A percentile compares a stretch with the other conserved stretches of the same genome.
phyloP scores from a whole-genome alignment of 2,329 filamentous ascomycete species.

The Fusarium coicis region DNA sequence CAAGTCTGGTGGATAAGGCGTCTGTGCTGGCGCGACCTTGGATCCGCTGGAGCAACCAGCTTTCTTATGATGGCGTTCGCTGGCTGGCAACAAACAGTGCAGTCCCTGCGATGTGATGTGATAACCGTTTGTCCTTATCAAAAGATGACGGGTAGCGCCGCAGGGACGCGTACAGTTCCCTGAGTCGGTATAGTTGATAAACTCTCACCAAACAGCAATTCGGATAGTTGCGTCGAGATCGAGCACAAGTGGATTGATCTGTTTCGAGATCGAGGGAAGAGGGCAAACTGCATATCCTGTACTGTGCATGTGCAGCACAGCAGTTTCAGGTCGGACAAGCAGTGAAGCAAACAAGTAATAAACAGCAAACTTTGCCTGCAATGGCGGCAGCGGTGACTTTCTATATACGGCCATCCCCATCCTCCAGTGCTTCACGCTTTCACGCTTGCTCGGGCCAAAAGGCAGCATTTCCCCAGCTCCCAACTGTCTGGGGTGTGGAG shows the following conservation, averaged over 20 bases:
- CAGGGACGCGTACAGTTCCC: neutral
- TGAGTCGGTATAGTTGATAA: slow-evolving; percentile 3
- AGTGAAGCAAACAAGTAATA: slow-evolving; percentile 2
- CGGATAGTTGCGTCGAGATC: slow-evolving; percentile 28
- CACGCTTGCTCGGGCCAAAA: slow-evolving; percentile 10
- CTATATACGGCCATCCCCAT: slow-evolving; percentile 41
- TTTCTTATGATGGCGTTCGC: slow-evolving; percentile 8
- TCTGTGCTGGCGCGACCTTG: slow-evolving; percentile 2
- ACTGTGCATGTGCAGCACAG: slow-evolving; percentile 5
- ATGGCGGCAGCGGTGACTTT: slow-evolving; percentile 40
- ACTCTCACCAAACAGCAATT: slow-evolving; percentile 14
- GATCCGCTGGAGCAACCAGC: slow-evolving; percentile 5
- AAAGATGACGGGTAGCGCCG: slow-evolving; percentile 16
- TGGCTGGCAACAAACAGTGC: neutral
- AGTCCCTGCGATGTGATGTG: neutral
- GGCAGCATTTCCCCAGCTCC: slow-evolving; percentile 23
- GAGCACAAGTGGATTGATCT: slow-evolving; percentile 6
- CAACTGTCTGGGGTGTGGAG: slow-evolving; percentile 41
- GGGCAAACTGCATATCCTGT: slow-evolving; percentile 13
- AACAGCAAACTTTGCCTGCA: neutral
- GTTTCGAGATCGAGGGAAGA: slow-evolving; percentile 21
- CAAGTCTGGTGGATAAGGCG: neutral
- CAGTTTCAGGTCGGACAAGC: slow-evolving; percentile 37
- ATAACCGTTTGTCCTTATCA: slow-evolving; percentile 7
- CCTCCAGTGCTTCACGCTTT: slow-evolving; percentile 9